Conservation (phyloP, 2,329 filamentous ascomycete genomes). For the Talaromyces verruculosus region DNA sequence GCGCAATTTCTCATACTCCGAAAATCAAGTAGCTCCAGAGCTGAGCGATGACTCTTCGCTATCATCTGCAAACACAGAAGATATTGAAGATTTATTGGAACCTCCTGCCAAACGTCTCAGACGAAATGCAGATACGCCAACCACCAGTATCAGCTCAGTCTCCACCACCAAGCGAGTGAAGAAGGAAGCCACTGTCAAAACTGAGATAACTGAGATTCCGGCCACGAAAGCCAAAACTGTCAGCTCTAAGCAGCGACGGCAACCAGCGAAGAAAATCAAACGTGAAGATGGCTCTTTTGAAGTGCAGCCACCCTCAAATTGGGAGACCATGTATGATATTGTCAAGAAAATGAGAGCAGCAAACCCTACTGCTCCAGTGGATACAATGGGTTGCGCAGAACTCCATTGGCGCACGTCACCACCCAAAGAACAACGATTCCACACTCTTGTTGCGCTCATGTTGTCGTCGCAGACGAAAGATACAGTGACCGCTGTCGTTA, state of each 20-base stretch:
- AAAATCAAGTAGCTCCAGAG: conserved; percentile 26
- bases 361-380: conserved; percentile 73
- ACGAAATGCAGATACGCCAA: conserved; percentile 36
- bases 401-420: conserved; percentile 45
- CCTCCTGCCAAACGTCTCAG: conserved; percentile 51
- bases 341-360: conserved; percentile 75
- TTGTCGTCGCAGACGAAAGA: conserved; percentile 91
- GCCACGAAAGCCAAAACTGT: conserved; percentile 23
- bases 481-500: conserved; percentile 80
- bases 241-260: conserved; percentile 39
- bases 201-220: conserved; percentile 28
- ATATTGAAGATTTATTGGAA: conserved; percentile 60
- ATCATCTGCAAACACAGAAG: conserved; percentile 41
- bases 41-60: conserved; percentile 36
- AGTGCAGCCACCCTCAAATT: conserved; percentile 68
- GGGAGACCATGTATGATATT: conserved; percentile 76
- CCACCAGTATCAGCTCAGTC: conserved; percentile 25
- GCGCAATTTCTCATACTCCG: conserved; percentile 31
- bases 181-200: conserved; percentile 30
- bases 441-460: conserved; percentile 86
- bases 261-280: conserved; percentile 43
- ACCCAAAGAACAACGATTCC: conserved; percentile 67
- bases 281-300: conserved; percentile 38
- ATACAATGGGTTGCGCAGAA: conserved; percentile 89
- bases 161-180: conserved; percentile 24